These are phyloP conservation scores for Aspergillus baeticus DNA, from an alignment of 495 filamentous ascomycete genomes.

Conservation along the genomic window DNA sequence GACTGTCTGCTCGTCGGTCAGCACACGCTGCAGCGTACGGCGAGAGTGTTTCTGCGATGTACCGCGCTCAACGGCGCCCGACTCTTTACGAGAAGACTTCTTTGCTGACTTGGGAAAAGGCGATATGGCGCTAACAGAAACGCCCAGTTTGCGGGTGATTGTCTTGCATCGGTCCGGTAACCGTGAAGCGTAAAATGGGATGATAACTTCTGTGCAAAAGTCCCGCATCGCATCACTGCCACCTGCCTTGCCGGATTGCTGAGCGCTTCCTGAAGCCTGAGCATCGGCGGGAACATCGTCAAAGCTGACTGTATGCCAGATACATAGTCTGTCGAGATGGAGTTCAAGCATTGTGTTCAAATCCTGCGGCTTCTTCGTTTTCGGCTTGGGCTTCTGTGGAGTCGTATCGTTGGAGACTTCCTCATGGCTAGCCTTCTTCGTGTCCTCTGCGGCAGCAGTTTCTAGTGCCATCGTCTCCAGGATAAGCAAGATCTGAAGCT, in stretches of 20 bases:
- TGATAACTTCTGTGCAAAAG: conserved; percentile 90
- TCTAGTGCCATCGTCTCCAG: conserved; percentile 84
- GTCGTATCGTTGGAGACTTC: conserved; percentile 35
- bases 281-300: conserved; percentile 44
- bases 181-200: conserved; percentile 87
- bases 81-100: conserved; percentile 37
- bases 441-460: conserved; percentile 31
- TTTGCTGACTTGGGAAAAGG: conserved; percentile 38
- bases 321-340: conserved; percentile 86
- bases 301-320: conserved; percentile 82
- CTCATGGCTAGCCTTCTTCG: conserved; percentile 21
- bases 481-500: conserved; percentile 87
- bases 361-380: conserved; percentile 55
- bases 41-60: conserved; percentile 48
- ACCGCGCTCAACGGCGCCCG: conserved; percentile 55
- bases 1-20: conserved; percentile 64
- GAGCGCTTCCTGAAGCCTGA: conserved; percentile 29
- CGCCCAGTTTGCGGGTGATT: conserved; percentile 85
- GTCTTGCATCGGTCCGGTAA: conserved; percentile 75
- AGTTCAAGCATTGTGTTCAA: conserved; percentile 71
- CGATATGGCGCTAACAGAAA: conserved; percentile 59
- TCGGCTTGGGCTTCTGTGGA: conserved; percentile 30
- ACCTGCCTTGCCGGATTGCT: conserved; percentile 41
- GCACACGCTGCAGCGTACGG: conserved; percentile 65
- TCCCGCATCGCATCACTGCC: conserved; percentile 61